Evolutionary conservation across 140 eudicot species (phyloP).

Genomic region (Cichorium intybus): DNA sequence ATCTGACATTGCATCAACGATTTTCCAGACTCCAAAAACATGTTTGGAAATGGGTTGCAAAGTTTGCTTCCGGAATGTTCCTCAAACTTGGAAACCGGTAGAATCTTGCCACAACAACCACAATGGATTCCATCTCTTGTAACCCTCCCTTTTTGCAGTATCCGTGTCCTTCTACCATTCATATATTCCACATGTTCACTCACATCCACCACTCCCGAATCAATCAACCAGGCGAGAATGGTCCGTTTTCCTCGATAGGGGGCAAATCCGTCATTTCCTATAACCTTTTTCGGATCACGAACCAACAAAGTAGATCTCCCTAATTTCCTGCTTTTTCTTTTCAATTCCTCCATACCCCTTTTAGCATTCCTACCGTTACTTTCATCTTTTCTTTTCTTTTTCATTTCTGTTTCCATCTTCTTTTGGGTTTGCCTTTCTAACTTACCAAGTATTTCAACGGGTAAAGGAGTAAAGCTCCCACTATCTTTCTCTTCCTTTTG

Average conservation of each 20-base stretch:
- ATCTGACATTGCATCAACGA: slow-evolving; percentile 72
- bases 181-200: slow-evolving; percentile 67
- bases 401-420: slow-evolving; percentile 49
- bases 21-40: slow-evolving; percentile 60
- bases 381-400: slow-evolving; percentile 50
- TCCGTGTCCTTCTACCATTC: slow-evolving; percentile 56
- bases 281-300: slow-evolving; percentile 63
- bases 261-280: slow-evolving; percentile 52
- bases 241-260: slow-evolving; percentile 75
- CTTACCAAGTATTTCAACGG: slow-evolving; percentile 57
- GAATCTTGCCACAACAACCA: slow-evolving; percentile 76
- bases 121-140: slow-evolving; percentile 84
- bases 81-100: slow-evolving; percentile 67
- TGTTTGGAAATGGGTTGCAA: slow-evolving; percentile 60
- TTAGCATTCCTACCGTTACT: neutral
- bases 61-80: slow-evolving; percentile 76
- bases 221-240: slow-evolving; percentile 73
- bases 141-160: slow-evolving; percentile 75
- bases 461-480: slow-evolving; percentile 44
- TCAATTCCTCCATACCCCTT: slow-evolving; percentile 23
- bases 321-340: slow-evolving; percentile 48
- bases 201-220: slow-evolving; percentile 55
- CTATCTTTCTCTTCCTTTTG: slow-evolving; percentile 50
- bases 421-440: slow-evolving; percentile 61
- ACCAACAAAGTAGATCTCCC: slow-evolving; percentile 70